Conservation (phyloP, 2,329 filamentous ascomycete genomes). For the Juglanconis oblonga region DNA sequence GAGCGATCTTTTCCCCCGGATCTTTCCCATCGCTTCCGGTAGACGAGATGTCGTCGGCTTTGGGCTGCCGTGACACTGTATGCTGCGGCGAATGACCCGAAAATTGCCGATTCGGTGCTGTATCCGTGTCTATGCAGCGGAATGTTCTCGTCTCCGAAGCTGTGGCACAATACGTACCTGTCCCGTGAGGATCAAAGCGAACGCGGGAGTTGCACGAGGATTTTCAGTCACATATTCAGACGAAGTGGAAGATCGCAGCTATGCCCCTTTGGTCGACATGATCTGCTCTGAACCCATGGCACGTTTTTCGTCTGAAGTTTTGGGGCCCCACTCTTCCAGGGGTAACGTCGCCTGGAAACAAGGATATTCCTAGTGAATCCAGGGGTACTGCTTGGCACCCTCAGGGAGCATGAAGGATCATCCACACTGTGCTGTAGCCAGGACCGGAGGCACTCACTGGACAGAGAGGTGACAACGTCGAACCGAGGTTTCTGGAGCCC, state of each 20-base stretch:
- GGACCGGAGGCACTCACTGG: not conserved
- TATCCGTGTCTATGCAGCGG: not conserved
- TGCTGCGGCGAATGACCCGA: not conserved
- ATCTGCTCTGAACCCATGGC: slow-evolving; percentile 10
- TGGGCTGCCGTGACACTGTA: not conserved
- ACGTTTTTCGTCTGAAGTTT: slow-evolving; percentile 17
- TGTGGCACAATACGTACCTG: not conserved
- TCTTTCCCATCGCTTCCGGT: not conserved
- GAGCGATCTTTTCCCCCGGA: not conserved
- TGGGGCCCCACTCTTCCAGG: slow-evolving; percentile 7
- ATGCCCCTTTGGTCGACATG: not conserved
- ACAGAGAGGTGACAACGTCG: not conserved
- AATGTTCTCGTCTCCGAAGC: not conserved
- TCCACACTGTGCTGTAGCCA: not conserved
- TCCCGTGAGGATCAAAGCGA: slow-evolving; percentile 9
- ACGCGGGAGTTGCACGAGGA: slow-evolving; percentile 14
- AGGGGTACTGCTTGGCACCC: not conserved
- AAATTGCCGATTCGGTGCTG: not conserved
- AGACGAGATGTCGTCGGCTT: not conserved
- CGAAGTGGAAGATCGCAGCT: slow-evolving; percentile 15
- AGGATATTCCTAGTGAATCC: not conserved
- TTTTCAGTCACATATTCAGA: slow-evolving; percentile 11
- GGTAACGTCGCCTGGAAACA: slow-evolving; percentile 9
- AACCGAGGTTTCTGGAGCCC: not conserved
- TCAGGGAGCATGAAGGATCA: not conserved